A percentile compares a stretch with the other conserved stretches of the same genome.
These are phyloP conservation scores for Castanopsis chinensis DNA, from an alignment of 306 rosid genomes.

Conservation along the genomic window DNA sequence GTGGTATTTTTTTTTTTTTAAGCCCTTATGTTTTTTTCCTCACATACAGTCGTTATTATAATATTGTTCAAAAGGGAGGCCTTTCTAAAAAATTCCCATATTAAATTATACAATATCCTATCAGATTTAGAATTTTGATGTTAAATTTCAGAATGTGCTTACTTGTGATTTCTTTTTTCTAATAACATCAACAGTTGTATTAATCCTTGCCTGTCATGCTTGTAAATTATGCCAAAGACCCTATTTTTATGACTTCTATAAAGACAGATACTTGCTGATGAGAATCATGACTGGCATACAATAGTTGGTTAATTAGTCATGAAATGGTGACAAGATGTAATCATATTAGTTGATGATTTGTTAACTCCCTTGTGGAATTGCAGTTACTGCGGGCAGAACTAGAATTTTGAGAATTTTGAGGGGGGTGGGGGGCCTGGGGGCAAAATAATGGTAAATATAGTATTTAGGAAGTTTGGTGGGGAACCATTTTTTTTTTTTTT, in stretches of 20 bases:
- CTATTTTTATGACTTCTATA: background rate
- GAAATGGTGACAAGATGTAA: background rate
- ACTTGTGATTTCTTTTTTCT: background rate
- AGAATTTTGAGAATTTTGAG: too few relatives aligned
- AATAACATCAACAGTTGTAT: background rate
- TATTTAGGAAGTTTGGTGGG: too few relatives aligned
- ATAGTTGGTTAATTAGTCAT: background rate
- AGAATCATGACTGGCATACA: background rate
- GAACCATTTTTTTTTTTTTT: too few relatives aligned
- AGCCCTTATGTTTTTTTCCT: background rate
- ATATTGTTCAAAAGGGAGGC: background rate
- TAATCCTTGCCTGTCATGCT: background rate
- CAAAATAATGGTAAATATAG: too few relatives aligned
- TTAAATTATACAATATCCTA: too few relatives aligned
- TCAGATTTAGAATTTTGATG: background rate
- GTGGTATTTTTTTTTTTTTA: background rate
- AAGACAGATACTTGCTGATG: background rate
- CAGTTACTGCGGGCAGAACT: background rate
- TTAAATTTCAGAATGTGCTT: background rate
- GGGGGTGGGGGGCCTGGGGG: too few relatives aligned
- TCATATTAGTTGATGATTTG: constrained; percentile 9
- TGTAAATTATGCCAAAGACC: background rate
- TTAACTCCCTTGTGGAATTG: constrained; percentile 1
- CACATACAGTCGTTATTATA: background rate
- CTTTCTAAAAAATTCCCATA: background rate